Percentiles rank a stretch among this genome's conserved stretches.
These are phyloP conservation scores for Xanthoceras sorbifolium DNA, from an alignment of 345 rosid genomes.

Conservation along the genomic window DNA sequence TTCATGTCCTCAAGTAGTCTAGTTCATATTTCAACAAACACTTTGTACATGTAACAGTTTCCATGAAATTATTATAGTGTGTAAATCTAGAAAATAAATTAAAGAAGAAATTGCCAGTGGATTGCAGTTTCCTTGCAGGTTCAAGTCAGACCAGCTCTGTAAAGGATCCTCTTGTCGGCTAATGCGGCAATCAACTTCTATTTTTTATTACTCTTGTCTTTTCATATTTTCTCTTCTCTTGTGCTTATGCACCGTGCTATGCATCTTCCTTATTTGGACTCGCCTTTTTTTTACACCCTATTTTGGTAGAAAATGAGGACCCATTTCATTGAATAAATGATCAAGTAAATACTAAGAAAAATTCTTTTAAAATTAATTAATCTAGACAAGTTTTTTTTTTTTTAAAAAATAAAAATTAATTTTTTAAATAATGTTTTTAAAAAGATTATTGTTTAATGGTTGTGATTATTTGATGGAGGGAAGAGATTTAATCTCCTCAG, in stretches of 20 bases:
- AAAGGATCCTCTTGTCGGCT: constrained; percentile 23
- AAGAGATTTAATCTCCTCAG: too few relatives aligned
- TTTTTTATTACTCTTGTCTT: not conserved
- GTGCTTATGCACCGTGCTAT: not conserved
- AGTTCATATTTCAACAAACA: not conserved
- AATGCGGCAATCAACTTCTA: not conserved
- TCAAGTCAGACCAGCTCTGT: constrained; percentile 31
- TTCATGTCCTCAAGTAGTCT: not conserved
- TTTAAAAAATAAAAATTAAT: too few relatives aligned
- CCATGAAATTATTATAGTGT: too few relatives aligned
- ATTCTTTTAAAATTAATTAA: too few relatives aligned
- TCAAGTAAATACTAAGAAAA: not conserved
- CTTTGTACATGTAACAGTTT: not conserved
- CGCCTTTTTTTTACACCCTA: not conserved
- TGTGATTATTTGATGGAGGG: too few relatives aligned
- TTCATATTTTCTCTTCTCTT: not conserved
- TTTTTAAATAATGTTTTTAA: too few relatives aligned
- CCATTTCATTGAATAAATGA: not conserved
- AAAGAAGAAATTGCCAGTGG: not conserved
- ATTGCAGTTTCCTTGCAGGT: constrained; percentile 15
- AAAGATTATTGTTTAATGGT: too few relatives aligned
- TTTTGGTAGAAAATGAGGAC: constrained; percentile 7
- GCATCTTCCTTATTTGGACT: constrained; percentile 18
- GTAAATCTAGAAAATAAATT: not conserved
- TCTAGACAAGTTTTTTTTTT: too few relatives aligned